Percentiles rank a stretch among this genome's conserved stretches.
Conservation (phyloP, 345 rosid genomes). For the Moricandia moricandioides region DNA sequence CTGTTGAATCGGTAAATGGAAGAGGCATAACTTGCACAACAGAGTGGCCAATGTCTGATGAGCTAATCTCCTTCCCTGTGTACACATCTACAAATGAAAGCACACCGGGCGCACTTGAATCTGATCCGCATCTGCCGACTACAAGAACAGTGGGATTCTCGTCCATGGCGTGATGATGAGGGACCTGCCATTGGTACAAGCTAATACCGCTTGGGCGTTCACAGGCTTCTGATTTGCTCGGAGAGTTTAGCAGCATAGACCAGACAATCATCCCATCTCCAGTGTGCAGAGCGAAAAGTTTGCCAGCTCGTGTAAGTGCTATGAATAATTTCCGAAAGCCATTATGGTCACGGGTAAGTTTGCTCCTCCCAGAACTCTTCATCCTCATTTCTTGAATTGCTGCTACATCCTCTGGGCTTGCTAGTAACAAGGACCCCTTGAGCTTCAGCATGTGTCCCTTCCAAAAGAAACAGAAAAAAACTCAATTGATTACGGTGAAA, state of each 20-base stretch:
- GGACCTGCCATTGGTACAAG: conserved; percentile 88
- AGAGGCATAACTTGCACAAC: conserved; percentile 80
- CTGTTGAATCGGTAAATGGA: conserved; percentile 80
- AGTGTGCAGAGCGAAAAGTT: conserved; percentile 86
- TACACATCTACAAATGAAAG: conserved; percentile 86
- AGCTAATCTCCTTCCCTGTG: conserved; percentile 70
- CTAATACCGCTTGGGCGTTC: conserved; percentile 55
- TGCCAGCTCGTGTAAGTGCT: conserved; percentile 81
- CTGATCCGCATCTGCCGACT: conserved; percentile 66
- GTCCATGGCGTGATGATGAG: conserved; percentile 98
- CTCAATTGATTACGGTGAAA: conserved; percentile 30
- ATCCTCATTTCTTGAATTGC: conserved; percentile 83
- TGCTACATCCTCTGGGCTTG: conserved; percentile 84
- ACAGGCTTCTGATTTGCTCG: conserved; percentile 61
- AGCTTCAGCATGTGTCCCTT: conserved; percentile 93
- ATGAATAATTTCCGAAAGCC: conserved; percentile 91
- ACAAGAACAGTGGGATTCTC: conserved; percentile 88
- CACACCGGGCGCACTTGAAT: conserved; percentile 59
- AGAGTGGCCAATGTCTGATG: conserved; percentile 61
- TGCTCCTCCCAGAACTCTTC: conserved; percentile 87
- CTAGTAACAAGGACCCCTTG: conserved; percentile 92
- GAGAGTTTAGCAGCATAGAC: conserved; percentile 69
- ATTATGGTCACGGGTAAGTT: conserved; percentile 95
- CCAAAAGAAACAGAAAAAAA: conserved; percentile 28
- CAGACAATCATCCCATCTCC: conserved; percentile 96